A percentile compares a stretch with the other conserved stretches of the same genome.
phyloP scores from a whole-genome alignment of 192 early-diverging fungal genomes.

The Coemansia sp. region DNA sequence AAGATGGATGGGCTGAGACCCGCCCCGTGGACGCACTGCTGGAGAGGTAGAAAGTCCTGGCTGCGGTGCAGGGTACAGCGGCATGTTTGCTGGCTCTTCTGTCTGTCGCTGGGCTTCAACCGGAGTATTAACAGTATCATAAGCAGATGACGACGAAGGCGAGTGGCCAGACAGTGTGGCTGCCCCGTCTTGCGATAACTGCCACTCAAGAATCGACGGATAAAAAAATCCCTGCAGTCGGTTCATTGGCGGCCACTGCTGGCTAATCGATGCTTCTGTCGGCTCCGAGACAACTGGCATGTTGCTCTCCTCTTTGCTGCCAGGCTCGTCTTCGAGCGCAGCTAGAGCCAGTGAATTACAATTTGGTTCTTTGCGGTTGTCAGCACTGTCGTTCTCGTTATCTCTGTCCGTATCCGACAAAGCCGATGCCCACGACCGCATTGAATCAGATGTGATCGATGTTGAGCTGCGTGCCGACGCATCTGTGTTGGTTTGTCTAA shows the following conservation, averaged over 20 bases:
- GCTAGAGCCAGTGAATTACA: slow-evolving; percentile 15
- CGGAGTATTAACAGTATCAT: background rate
- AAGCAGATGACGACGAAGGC: slow-evolving; percentile 9
- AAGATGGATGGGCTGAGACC: slow-evolving; percentile 45
- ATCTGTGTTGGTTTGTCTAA: slow-evolving; percentile 18
- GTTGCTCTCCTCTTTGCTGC: background rate
- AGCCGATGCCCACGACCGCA: slow-evolving; percentile 39
- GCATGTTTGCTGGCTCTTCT: slow-evolving; percentile 5
- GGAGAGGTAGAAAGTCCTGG: slow-evolving; percentile 13
- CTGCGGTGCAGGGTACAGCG: slow-evolving; percentile 5
- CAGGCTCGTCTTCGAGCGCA: background rate
- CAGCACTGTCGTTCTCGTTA: slow-evolving; percentile 15
- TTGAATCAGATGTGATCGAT: slow-evolving; percentile 31
- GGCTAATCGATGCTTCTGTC: slow-evolving; percentile 6
- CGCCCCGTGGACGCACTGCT: slow-evolving; percentile 35
- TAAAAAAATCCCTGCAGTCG: slow-evolving; percentile 21
- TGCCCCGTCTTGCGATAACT: slow-evolving; percentile 23
- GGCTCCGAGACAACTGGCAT: background rate
- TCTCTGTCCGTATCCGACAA: slow-evolving; percentile 26
- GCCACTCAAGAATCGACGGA: slow-evolving; percentile 40
- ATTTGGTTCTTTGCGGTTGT: background rate
- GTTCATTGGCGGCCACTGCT: slow-evolving; percentile 5
- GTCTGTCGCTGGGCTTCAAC: background rate
- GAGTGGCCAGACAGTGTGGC: slow-evolving; percentile 18
- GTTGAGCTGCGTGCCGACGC: slow-evolving; percentile 44